These are phyloP conservation scores for Tephrocybe sp. DNA, from an alignment of 768 basidiomycete species.

Conservation along the genomic window DNA sequence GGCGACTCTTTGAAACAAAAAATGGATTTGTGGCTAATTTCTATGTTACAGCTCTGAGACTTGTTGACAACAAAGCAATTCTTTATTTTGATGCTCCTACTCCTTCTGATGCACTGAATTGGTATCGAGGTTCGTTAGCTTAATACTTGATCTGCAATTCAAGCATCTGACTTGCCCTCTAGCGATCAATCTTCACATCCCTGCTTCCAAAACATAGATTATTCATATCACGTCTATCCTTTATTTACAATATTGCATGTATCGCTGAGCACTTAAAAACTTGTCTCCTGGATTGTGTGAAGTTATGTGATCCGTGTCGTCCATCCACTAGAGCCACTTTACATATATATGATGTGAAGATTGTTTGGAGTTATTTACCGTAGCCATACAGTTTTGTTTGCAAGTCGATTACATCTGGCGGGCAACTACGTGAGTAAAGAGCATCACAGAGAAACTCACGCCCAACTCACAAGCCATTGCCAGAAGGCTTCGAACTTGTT, in stretches of 20 bases:
- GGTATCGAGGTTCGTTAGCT: constrained; percentile 74
- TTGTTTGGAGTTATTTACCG: no score
- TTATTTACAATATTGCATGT: constrained; percentile 18
- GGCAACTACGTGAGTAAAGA: no score
- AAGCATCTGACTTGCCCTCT: constrained; percentile 9
- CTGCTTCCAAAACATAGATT: constrained; percentile 70
- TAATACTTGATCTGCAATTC: neutral
- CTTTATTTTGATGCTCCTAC: constrained; percentile 86
- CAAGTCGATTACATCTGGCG: no score
- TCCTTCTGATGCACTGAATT: constrained; percentile 82
- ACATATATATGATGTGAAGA: no score
- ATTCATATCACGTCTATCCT: constrained; percentile 7
- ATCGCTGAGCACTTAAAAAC: constrained; percentile 16
- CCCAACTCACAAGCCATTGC: neutral
- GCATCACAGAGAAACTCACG: neutral
- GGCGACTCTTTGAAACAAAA: neutral
- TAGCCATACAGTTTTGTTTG: no score
- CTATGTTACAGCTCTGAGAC: constrained; percentile 59
- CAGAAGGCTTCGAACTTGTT: constrained; percentile 54
- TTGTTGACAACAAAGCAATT: constrained; percentile 91
- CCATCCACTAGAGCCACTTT: no score
- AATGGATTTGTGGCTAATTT: constrained; percentile 4
- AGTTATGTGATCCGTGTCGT: neutral
- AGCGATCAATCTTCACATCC: constrained; percentile 92
- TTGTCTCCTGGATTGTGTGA: constrained; percentile 5